These are phyloP conservation scores for Quercus glauca DNA, from an alignment of 306 rosid genomes.

Conservation along the genomic window DNA sequence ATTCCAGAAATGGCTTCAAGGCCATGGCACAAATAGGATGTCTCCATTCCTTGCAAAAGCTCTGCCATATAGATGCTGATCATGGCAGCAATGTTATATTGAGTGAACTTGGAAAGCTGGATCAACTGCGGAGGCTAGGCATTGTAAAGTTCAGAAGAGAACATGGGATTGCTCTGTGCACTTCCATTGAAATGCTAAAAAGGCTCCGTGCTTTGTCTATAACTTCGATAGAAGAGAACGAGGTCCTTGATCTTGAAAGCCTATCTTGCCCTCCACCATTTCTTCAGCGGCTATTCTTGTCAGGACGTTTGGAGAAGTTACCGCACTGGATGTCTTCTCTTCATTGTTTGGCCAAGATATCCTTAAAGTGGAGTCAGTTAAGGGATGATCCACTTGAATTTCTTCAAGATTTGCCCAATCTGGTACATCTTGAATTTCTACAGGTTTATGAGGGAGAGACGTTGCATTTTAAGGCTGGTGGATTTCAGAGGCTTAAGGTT, in stretches of 20 bases:
- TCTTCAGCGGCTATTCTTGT: conserved; percentile 32
- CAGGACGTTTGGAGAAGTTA: conserved; percentile 27
- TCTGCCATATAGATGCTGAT: conserved; percentile 28
- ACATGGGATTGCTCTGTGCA: conserved; percentile 30
- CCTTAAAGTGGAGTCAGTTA: conserved; percentile 26
- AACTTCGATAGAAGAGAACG: conserved; percentile 19
- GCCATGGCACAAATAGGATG: conserved; percentile 20
- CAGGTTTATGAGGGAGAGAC: conserved; percentile 47
- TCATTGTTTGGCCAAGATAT: conserved; percentile 13
- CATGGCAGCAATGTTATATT: conserved; percentile 4
- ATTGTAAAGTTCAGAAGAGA: conserved; percentile 20
- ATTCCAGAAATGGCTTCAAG: conserved; percentile 26
- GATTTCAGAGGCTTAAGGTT: conserved; percentile 59
- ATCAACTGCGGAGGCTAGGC: conserved; percentile 34
- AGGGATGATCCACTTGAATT: conserved; percentile 33
- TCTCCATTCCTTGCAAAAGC: conserved; percentile 36
- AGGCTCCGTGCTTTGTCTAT: conserved; percentile 24
- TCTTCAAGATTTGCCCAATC: conserved; percentile 41
- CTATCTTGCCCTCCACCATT: conserved; percentile 23
- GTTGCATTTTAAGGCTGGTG: conserved; percentile 45
- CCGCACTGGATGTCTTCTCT: conserved; percentile 40
- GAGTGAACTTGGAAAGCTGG: conserved; percentile 30
- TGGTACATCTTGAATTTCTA: conserved; percentile 48
- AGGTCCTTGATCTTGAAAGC: conserved; percentile 23
- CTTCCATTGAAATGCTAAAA: conserved; percentile 21